Base-by-base conservation (phyloP, 352 stramenopile species). In the Ochromonadaceae sp. region DNA sequence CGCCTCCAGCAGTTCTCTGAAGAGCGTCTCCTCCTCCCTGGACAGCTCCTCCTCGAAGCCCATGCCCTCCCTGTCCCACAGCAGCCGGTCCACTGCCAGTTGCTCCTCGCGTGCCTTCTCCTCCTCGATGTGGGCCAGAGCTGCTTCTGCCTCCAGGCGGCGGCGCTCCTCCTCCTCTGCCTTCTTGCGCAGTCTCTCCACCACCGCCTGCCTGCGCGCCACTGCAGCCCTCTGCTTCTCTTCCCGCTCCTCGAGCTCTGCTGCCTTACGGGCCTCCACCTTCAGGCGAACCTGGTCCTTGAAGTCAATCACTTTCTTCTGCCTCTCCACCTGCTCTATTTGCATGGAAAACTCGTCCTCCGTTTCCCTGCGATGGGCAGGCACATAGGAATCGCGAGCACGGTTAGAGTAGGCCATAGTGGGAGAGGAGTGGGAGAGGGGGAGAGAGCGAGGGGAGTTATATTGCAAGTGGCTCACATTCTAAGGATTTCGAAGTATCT, bases 31-130 rank as follows among this genome's bases (percentile, higher is more conserved):
- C 10, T 22, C 55, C 14, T 52, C 12, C 2, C 4, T 5, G 9
- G 55, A 63, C 2, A 63, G 7, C 20, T 63, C 4, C n/a, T 63
- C 55, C 26, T 63, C 55, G 26, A 52, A 26, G n/a, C 10, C 14
- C 55, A 63, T 63, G 34, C 20, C 40, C 22, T 17, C 40, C 40
- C 40, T 44, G 22, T 44, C 40, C 40, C 15, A 15, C 22, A 15
- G 40, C 40, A 44, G 40, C 40, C 40, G 17, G 15, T 44, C 40
- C 22, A 44, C 22, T 22, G 40, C 40, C 22, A 20, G 15, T 22
- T 44, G 7, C 3, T 52, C 22, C 26, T 34, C 52, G 35, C 25
- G 4, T 5, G 17, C 32, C 26, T 50, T 63, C 55, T 63, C 38
- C 52, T 60, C 52, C 47, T 60, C 52, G 31, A 60, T 44, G 9